Evolutionary conservation across 2,329 filamentous ascomycete genomes (phyloP).

Genomic region (Aureobasidium zeae): DNA sequence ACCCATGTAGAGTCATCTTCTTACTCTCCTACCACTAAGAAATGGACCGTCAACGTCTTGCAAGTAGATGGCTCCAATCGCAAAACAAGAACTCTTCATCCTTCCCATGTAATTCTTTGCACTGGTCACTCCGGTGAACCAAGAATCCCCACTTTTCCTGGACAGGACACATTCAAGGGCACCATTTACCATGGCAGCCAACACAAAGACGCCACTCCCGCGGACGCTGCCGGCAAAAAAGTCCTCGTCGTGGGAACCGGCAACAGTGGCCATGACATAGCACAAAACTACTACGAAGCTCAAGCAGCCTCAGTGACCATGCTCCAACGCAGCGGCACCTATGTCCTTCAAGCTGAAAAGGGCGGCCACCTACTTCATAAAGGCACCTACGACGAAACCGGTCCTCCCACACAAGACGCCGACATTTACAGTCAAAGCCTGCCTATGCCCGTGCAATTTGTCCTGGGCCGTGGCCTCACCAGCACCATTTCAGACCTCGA

Average conservation of each 20-base stretch:
- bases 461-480: slow-evolving; percentile 43
- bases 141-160: slow-evolving; percentile 41
- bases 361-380: slow-evolving; percentile 43
- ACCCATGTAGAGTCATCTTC: slow-evolving; percentile 41
- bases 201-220: slow-evolving; percentile 40
- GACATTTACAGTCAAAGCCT: slow-evolving; percentile 52
- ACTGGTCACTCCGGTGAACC: slow-evolving; percentile 62
- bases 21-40: slow-evolving; percentile 42
- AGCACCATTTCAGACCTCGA: slow-evolving; percentile 27
- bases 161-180: slow-evolving; percentile 48
- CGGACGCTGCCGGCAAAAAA: slow-evolving; percentile 30
- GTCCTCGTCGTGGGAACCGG: slow-evolving; percentile 42
- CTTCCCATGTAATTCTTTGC: slow-evolving; percentile 56
- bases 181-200: slow-evolving; percentile 44
- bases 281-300: slow-evolving; percentile 48
- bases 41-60: slow-evolving; percentile 49
- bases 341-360: slow-evolving; percentile 50
- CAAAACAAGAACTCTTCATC: slow-evolving; percentile 51
- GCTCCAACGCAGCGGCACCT: slow-evolving; percentile 58
- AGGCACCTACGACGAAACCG: slow-evolving; percentile 39
- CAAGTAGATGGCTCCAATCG: slow-evolving; percentile 34
- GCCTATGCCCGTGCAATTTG: slow-evolving; percentile 53
- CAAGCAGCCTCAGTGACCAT: slow-evolving; percentile 57
- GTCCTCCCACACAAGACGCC: slow-evolving; percentile 55
- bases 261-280: slow-evolving; percentile 44